Evolutionary conservation across 176 grass and related monocot species (phyloP).

Genomic region (Saccharum spontaneum): DNA sequence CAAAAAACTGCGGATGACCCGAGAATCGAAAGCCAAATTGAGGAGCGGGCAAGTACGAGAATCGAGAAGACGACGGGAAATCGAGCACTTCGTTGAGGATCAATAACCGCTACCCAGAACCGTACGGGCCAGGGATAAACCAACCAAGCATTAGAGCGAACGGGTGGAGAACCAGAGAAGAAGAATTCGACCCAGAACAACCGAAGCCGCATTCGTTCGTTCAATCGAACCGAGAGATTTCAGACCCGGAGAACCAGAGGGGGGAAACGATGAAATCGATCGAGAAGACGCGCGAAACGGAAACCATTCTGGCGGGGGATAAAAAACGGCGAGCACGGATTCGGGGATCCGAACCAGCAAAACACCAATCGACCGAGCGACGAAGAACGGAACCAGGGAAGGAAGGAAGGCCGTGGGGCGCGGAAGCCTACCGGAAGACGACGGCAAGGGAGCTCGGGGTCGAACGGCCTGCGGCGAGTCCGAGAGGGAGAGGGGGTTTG

Average conservation of each 20-base stretch:
- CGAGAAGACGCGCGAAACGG: background rate
- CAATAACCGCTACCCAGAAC: background rate
- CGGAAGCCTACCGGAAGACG: background rate
- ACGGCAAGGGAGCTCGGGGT: background rate
- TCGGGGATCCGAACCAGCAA: background rate
- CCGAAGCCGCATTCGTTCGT: background rate
- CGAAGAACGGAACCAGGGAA: background rate
- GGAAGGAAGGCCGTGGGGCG: background rate
- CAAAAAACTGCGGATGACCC: background rate
- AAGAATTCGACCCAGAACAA: background rate
- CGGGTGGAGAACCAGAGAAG: background rate
- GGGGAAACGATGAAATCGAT: background rate
- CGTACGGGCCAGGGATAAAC: background rate
- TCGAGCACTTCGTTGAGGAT: background rate
- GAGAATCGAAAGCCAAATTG: background rate
- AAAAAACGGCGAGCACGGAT: background rate
- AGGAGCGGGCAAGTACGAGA: background rate
- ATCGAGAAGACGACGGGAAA: background rate
- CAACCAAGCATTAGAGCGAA: background rate
- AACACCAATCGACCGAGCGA: background rate
- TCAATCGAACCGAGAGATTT: background rate
- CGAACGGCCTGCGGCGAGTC: background rate
- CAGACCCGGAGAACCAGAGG: background rate
- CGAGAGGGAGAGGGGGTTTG: background rate
- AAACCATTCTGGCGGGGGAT: background rate